Conservation (phyloP, 108 stramenopile genomes). For the Phaeodactylum tricornutum region DNA sequence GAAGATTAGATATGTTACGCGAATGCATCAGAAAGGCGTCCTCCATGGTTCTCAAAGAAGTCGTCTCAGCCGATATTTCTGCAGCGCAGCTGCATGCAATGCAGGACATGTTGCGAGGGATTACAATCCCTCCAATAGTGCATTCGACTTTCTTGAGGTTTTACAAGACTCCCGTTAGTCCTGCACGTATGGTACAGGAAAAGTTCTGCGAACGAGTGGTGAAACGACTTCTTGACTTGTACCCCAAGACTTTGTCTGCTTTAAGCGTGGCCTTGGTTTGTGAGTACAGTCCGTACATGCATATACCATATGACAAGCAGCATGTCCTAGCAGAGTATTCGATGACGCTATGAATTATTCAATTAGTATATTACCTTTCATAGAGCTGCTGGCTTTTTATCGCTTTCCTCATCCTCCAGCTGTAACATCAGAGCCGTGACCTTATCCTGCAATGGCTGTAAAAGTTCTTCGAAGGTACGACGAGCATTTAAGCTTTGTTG, state of each 20-base stretch:
- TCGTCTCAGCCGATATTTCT: no score
- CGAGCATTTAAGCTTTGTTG: slow-evolving; percentile 22
- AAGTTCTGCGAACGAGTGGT: slow-evolving; percentile 14
- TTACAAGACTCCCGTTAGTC: slow-evolving; percentile 13
- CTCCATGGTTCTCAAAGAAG: no score
- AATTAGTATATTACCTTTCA: no score
- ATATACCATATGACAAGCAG: slow-evolving; percentile 26
- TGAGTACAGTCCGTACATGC: slow-evolving; percentile 40
- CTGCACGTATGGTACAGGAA: slow-evolving; percentile 21
- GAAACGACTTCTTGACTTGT: slow-evolving; percentile 3
- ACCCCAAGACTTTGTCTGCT: slow-evolving; percentile 4
- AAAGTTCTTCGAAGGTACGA: slow-evolving; percentile 26
- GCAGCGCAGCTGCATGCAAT: no score
- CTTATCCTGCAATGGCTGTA: slow-evolving; percentile 60
- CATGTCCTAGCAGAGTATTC: slow-evolving; percentile 24
- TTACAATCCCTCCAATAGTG: slow-evolving; percentile 29
- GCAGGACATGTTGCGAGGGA: no score
- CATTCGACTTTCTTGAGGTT: slow-evolving; percentile 44
- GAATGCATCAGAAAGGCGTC: slow-evolving; percentile 11
- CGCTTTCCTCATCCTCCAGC: slow-evolving; percentile 18
- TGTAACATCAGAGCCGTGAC: slow-evolving; percentile 56
- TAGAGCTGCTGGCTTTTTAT: no score
- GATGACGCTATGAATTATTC: no score
- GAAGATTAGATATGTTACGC: slow-evolving; percentile 23
- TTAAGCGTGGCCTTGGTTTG: slow-evolving; percentile 12